Base-by-base conservation (phyloP, 805 yeast genomes). In the Starmerella bombicola region DNA sequence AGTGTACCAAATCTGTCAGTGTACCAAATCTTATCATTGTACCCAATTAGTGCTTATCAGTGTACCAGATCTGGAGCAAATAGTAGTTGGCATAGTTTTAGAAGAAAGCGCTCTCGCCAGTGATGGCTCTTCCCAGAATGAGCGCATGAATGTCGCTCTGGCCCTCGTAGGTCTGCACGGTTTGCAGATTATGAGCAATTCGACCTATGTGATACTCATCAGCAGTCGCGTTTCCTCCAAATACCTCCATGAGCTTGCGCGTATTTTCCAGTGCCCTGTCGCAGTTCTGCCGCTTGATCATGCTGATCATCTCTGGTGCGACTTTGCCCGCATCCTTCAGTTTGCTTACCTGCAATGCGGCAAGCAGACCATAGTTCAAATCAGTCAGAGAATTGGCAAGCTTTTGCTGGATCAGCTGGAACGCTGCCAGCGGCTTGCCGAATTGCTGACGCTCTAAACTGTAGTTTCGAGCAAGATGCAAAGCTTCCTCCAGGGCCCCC, bases 91-190 rank as follows among this genome's bases (percentile, higher is more conserved):
- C n/a, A n/a, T 7, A 8, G 18, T 5, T n/a, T 37, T 47, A 59
- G 37, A 40, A 53, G 39, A 61, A 61, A 4, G 64, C 65, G 31
- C 51, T 53, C 32, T 53, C 53, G 1, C 69, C 69, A 4, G 69
- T 65, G 22, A 64, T 63, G 16, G 64, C 67, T 25, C 69, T 47
- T 18, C 69, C 69, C 10, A 65, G 51, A 29, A 62, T 64, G 30
- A 63, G 48, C 30, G 62, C 66, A 45, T 65, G 69, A 42, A 65
- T 65, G 40, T 65, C 69, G 41, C 66, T 60, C 47, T 65, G 69
- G 22, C 69, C 69, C 51, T 64, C 69, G 41, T 62, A 65, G n/a
- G 69, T 65, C 51, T 65, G 69, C 20, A 63, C 67, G 5, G 65
- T 68, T 52, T 58, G 65, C 37, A 65, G 52, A 46, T 65, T 65